Percentiles rank a stretch among this genome's conserved stretches.
These are phyloP conservation scores for Aspergillus novofumigatus DNA, from an alignment of 2,329 filamentous ascomycete species.

Conservation along the genomic window DNA sequence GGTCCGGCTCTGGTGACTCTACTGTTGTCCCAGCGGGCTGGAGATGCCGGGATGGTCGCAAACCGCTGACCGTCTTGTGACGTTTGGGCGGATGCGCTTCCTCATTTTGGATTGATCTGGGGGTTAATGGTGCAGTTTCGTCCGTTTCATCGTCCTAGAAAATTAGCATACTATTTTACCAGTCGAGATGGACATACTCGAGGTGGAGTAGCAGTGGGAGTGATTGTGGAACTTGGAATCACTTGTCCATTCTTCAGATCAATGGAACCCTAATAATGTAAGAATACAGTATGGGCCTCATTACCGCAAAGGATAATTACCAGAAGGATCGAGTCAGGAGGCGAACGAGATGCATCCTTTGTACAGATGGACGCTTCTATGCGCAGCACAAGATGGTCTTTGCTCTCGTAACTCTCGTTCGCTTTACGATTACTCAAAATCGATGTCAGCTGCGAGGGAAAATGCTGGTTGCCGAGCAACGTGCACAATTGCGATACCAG, in stretches of 20 bases:
- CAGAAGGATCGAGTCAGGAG: background rate
- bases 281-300: background rate
- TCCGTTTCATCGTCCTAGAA: background rate
- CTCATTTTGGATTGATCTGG: slow-evolving; percentile 4
- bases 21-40: background rate
- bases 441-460: slow-evolving; percentile 8
- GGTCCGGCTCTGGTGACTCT: background rate
- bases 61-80: slow-evolving; percentile 30
- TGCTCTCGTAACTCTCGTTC: background rate
- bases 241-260: slow-evolving; percentile 6
- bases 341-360: background rate
- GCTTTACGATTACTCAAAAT: background rate
- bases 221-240: slow-evolving; percentile 1
- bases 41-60: slow-evolving; percentile 20
- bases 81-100: slow-evolving; percentile 13
- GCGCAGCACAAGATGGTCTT: slow-evolving; percentile 2
- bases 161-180: background rate
- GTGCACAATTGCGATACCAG: slow-evolving; percentile 10
- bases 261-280: slow-evolving; percentile 8
- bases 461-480: slow-evolving; percentile 7
- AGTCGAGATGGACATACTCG: background rate
- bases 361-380: slow-evolving; percentile 8
- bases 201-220: background rate
- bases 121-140: background rate
- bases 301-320: background rate